A percentile compares a stretch with the other conserved stretches of the same genome.
Conservation (phyloP, 805 yeast species). For the Starmerella vaccinii region DNA sequence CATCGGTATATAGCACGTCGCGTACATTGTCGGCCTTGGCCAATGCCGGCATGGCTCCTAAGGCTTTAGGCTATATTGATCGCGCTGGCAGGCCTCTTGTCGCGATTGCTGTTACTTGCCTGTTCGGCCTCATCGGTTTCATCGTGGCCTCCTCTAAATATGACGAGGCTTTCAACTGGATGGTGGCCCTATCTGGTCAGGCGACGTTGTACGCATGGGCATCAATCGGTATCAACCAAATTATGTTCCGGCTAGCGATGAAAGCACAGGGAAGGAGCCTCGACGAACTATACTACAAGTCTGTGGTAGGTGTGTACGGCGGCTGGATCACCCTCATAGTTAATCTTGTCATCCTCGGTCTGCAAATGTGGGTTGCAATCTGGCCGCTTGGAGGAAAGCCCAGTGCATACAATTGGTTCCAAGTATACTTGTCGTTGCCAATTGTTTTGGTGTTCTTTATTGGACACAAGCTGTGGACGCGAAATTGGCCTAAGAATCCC, state of each 20-base stretch:
- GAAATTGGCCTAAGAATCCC: constrained; percentile 9
- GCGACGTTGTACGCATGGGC: constrained; percentile 73
- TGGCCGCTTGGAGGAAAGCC: constrained; percentile 47
- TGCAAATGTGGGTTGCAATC: constrained; percentile 75
- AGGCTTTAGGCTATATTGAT: constrained; percentile 50
- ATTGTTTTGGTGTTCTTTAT: constrained; percentile 16
- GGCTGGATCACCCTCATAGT: constrained; percentile 52
- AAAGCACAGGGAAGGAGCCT: constrained; percentile 53
- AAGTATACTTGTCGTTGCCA: constrained; percentile 43
- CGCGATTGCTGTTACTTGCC: constrained; percentile 39
- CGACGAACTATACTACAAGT: constrained; percentile 54
- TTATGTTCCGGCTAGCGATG: constrained; percentile 57
- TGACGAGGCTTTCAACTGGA: constrained; percentile 52
- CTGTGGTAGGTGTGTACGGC: constrained; percentile 62
- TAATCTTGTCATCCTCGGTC: constrained; percentile 51
- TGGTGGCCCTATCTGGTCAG: constrained; percentile 62
- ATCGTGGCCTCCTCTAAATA: constrained; percentile 47
- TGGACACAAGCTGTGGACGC: constrained; percentile 18
- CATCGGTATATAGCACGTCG: constrained; percentile 56
- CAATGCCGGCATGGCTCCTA: constrained; percentile 57
- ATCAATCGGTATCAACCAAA: constrained; percentile 55
- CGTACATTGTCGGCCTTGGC: constrained; percentile 61
- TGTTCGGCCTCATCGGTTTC: constrained; percentile 44
- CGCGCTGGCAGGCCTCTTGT: constrained; percentile 60
- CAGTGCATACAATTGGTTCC: constrained; percentile 37